Evolutionary conservation across 1,284 basidiomycete genomes (phyloP).

Genomic region (Ganoderma sp.): DNA sequence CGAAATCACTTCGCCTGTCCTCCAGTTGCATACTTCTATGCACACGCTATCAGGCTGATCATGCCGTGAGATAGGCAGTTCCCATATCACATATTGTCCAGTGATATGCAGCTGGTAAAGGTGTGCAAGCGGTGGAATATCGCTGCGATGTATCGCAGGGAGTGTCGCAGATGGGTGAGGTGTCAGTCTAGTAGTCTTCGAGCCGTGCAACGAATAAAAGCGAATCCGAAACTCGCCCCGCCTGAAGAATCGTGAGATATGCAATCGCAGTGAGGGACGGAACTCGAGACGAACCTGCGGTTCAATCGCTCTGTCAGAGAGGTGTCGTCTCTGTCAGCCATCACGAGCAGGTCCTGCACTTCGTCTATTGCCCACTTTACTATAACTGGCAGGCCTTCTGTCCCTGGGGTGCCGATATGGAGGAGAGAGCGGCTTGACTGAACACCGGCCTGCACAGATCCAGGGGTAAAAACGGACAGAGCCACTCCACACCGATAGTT

Average conservation of each 20-base stretch:
- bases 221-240: too few species aligned
- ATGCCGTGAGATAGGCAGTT: not conserved
- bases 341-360: not conserved
- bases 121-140: too few species aligned
- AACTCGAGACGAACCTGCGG: not conserved
- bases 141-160: too few species aligned
- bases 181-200: too few species aligned
- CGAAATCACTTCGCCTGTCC: not conserved
- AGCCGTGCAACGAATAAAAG: too few species aligned
- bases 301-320: too few species aligned
- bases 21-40: not conserved
- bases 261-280: not conserved
- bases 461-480: not conserved
- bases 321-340: not conserved
- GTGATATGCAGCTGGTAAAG: not conserved
- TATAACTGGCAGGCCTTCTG: not conserved
- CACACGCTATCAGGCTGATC: too few species aligned
- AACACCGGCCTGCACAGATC: not conserved
- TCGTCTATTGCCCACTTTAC: not conserved
- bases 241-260: not conserved
- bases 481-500: too few species aligned
- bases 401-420: not conserved
- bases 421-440: not conserved
- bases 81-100: not conserved
- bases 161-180: too few species aligned